Base-by-base conservation (phyloP, 768 basidiomycete species). In the Calvatia gigantea region DNA sequence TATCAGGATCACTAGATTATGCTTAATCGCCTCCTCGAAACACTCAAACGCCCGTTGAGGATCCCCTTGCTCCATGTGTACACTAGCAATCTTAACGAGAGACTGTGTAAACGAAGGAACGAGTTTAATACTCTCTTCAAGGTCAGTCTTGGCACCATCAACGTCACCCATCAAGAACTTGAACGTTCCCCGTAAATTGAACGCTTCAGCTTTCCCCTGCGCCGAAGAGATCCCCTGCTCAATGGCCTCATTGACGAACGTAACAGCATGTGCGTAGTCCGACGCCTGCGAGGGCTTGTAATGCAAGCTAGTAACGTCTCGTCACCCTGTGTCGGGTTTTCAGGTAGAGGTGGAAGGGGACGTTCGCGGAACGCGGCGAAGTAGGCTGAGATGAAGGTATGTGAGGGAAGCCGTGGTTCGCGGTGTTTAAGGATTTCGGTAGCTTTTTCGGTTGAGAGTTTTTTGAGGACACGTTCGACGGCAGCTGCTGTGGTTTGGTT, bases 171-270 rank as follows among this genome's bases (percentile, higher is more conserved):
- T 86, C 49, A 99, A 77, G 84, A 98, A 99, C 90, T 93, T 91
- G 87, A 96, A 99, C 1, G 96, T 98, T 48, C 94, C 97, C 48
- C 95, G 82, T 54, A 98, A 75, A 74, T 97, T 98, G 62, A 91
- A 74, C 0, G 94, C 95, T 65, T 94, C 91, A 0, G 94, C 94
- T 59, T 87, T 84, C 57, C 85, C 88, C 29, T 67, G 71, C 44
- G 86, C 77, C 73, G 80, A 85, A 39, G 89, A 90, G 61, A 97
- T 79, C 17, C 89, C 93, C 65, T 98, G 94, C 27, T 86, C 86
- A 33, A 98, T 71, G 2, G 94, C 82, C 69, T 97, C 95, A 64
- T 90, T 89, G 59, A 89, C 79, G 35, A 97, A 72, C 1, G 86
- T 78, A 28, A 93, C 74, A 0, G 91, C 83, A 63, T 96, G 94